Percentiles rank a stretch among this genome's conserved stretches.
Conservation (phyloP, 106 monocot genomes). For the Phalaenopsis equestris region DNA sequence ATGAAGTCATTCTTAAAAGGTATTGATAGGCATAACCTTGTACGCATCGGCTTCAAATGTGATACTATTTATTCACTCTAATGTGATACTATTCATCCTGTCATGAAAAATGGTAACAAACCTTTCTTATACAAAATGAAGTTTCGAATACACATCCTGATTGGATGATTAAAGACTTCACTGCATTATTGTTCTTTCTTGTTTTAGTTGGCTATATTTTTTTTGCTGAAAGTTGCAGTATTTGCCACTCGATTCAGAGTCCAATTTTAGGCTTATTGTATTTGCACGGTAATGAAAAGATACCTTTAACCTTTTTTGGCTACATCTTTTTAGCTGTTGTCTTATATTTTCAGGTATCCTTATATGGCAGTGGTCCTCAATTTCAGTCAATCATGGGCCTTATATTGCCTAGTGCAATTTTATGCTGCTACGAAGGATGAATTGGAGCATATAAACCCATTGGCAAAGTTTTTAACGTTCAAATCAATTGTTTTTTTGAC, state of each 20-base stretch:
- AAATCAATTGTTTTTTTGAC: constrained; percentile 94
- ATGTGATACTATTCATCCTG: neutral
- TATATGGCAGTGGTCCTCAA: constrained; percentile 85
- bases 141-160: too few relatives aligned
- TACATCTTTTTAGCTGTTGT: neutral
- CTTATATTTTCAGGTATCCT: constrained; percentile 57
- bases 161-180: too few relatives aligned
- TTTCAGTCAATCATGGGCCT: constrained; percentile 94
- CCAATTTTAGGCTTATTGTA: too few relatives aligned
- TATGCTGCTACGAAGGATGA: constrained; percentile 81
- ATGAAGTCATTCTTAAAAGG: too few relatives aligned
- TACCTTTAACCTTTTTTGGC: neutral
- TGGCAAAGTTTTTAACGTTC: constrained; percentile 82
- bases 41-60: neutral
- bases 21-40: neutral
- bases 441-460: constrained; percentile 66
- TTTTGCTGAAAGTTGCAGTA: too few relatives aligned
- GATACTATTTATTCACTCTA: neutral
- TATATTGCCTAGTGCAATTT: constrained; percentile 87
- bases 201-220: too few relatives aligned
- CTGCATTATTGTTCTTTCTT: too few relatives aligned
- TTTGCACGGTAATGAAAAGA: neutral
- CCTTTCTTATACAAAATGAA: too few relatives aligned
- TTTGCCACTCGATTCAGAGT: too few relatives aligned
- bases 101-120: neutral